These are phyloP conservation scores for Metarhizium brunneum DNA, from an alignment of 2,329 filamentous ascomycete genomes.

Conservation along the genomic window DNA sequence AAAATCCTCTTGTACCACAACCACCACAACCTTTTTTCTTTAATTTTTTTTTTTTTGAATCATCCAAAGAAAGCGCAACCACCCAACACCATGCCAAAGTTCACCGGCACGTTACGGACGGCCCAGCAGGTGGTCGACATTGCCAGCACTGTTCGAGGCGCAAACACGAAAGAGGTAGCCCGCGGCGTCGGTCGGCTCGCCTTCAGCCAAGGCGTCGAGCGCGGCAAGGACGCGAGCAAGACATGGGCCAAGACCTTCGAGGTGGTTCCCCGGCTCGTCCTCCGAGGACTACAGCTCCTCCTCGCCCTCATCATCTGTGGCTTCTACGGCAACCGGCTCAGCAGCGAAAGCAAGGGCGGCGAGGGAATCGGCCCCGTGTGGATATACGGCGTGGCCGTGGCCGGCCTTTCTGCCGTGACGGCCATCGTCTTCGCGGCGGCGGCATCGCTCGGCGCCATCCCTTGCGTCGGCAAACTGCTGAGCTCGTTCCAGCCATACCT, in stretches of 20 bases:
- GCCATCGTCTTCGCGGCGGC: conserved; percentile 31
- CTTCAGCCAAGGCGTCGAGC: neutral
- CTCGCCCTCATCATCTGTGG: conserved; percentile 60
- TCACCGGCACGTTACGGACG: too few relatives aligned
- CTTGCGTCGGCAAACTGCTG: conserved; percentile 18
- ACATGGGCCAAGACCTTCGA: neutral
- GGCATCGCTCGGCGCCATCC: conserved; percentile 26
- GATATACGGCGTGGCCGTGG: conserved; percentile 54
- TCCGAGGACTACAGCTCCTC: conserved; percentile 58
- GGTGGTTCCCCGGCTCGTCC: neutral
- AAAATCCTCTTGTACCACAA: too few relatives aligned
- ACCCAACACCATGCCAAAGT: too few relatives aligned
- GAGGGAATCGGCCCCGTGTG: conserved; percentile 44
- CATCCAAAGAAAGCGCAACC: too few relatives aligned
- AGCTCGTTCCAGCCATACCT: neutral
- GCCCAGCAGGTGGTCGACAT: too few relatives aligned
- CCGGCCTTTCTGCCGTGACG: conserved; percentile 43
- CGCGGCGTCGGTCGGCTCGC: neutral
- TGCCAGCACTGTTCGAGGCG: neutral
- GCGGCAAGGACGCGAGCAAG: neutral
- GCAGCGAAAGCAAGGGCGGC: conserved; percentile 27
- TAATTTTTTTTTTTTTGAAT: too few relatives aligned
- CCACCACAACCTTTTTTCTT: too few relatives aligned
- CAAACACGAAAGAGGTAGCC: neutral
- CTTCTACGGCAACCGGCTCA: conserved; percentile 57